phyloP scores from a whole-genome alignment of 2,329 filamentous ascomycete genomes.

The Diaporthe sp. region DNA sequence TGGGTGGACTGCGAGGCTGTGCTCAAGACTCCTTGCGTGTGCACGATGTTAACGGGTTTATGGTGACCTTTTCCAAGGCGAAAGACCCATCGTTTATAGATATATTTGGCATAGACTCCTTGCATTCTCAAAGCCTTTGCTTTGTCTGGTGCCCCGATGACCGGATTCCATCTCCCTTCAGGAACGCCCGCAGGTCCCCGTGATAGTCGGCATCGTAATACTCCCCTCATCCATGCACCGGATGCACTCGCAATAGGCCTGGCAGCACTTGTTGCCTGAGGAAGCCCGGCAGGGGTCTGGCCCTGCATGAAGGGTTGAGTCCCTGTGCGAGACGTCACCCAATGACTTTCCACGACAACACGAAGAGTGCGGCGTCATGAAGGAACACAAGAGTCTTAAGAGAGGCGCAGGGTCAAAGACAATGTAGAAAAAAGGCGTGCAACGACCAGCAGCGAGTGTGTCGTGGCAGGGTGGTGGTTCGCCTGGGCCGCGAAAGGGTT shows the following conservation, averaged over 20 bases:
- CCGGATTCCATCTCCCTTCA: not conserved
- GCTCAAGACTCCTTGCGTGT: not conserved
- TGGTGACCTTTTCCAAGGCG: not conserved
- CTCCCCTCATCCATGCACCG: not conserved
- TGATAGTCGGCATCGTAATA: not conserved
- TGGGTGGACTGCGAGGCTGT: not conserved
- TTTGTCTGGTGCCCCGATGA: not conserved
- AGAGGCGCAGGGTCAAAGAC: not conserved
- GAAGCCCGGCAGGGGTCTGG: not conserved
- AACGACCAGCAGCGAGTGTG: not conserved
- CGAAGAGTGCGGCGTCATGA: not conserved
- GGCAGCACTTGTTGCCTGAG: not conserved
- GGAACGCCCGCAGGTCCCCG: not conserved
- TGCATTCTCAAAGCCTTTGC: not conserved
- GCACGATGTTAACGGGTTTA: too few relatives aligned
- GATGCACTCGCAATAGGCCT: not conserved
- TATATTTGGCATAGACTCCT: not conserved
- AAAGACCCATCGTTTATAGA: not conserved
- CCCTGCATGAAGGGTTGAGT: constrained; percentile 14
- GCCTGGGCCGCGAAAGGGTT: not conserved
- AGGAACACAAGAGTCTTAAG: not conserved
- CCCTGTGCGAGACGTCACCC: not conserved
- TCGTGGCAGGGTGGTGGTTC: constrained; percentile 6
- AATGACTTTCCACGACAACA: not conserved
- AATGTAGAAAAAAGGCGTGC: constrained; percentile 13